Conservation (phyloP, 2,329 filamentous ascomycete genomes). For the Nigrospora sphaerica region DNA sequence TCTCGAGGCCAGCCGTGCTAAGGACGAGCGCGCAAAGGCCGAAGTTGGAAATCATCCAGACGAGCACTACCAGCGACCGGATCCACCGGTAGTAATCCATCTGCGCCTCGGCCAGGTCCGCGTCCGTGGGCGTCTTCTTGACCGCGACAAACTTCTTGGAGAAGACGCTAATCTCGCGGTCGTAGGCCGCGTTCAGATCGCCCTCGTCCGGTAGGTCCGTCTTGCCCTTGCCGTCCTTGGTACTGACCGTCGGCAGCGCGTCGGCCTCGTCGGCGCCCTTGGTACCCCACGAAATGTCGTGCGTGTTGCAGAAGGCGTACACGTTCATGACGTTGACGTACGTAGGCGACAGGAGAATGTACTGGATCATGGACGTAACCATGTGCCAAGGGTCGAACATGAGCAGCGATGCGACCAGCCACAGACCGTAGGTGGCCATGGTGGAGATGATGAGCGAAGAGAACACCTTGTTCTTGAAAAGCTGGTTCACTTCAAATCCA, state of each 20-base stretch:
- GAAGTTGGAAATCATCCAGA: slow-evolving; percentile 97
- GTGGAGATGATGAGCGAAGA: slow-evolving; percentile 91
- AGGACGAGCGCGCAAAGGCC: slow-evolving; percentile 80
- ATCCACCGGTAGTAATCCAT: slow-evolving; percentile 99
- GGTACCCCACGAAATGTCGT: slow-evolving; percentile 96
- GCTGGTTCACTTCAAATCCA: slow-evolving; percentile 60
- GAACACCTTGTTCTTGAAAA: slow-evolving; percentile 86
- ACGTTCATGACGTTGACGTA: slow-evolving; percentile 99
- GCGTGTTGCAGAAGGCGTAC: slow-evolving; percentile 97
- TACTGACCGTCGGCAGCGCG: slow-evolving; percentile 78
- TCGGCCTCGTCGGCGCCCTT: slow-evolving; percentile 97
- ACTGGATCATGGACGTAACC: slow-evolving; percentile 92
- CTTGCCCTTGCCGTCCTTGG: slow-evolving; percentile 85
- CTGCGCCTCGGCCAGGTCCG: slow-evolving; percentile 68
- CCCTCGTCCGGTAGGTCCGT: slow-evolving; percentile 93
- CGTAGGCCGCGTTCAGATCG: slow-evolving; percentile 92
- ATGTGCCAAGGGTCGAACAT: slow-evolving; percentile 99
- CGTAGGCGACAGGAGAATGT: slow-evolving; percentile 87
- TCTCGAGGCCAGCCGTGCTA: slow-evolving; percentile 74
- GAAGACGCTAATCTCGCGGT: slow-evolving; percentile 73
- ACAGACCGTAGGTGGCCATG: slow-evolving; percentile 86
- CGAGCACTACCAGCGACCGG: slow-evolving; percentile 80
- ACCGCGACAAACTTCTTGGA: slow-evolving; percentile 66
- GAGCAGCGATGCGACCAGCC: slow-evolving; percentile 82
- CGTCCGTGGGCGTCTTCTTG: slow-evolving; percentile 49